Percentiles rank a stretch among this genome's conserved stretches.
Evolutionary conservation across 352 stramenopile genomes (phyloP).

Genomic region (Phytophthora idaei): DNA sequence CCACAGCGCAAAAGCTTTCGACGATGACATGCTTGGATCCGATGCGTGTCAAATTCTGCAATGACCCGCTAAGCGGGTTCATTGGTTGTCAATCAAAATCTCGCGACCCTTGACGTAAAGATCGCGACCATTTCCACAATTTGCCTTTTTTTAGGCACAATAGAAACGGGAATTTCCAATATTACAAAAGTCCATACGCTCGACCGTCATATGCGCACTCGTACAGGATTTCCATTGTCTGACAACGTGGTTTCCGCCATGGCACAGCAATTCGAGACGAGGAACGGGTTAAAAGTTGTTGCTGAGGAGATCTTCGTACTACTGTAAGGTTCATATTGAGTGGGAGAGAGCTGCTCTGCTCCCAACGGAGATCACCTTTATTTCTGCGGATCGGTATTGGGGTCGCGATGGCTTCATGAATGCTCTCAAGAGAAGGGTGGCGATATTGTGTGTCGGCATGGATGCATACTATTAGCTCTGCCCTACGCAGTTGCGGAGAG

Average conservation of each 20-base stretch:
- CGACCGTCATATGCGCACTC: too few relatives aligned
- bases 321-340: not conserved
- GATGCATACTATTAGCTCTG: not conserved
- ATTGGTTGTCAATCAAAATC: constrained; percentile 1
- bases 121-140: not conserved
- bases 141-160: not conserved
- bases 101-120: not conserved
- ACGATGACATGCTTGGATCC: not conserved
- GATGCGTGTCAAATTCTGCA: constrained; percentile 1
- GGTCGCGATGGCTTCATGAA: not conserved
- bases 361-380: too few relatives aligned
- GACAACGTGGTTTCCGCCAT: too few relatives aligned
- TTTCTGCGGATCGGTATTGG: not conserved
- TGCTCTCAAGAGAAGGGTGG: not conserved
- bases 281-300: not conserved
- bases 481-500: not conserved
- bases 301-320: not conserved
- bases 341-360: not conserved
- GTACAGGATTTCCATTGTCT: too few relatives aligned
- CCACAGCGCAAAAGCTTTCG: not conserved
- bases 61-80: constrained; percentile 5
- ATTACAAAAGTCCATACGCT: not conserved
- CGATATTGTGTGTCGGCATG: not conserved
- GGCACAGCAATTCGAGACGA: too few relatives aligned
- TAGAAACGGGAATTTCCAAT: not conserved